Conservation (phyloP, 73 alveolate genomes). For the Tetrahymena elliotti region DNA sequence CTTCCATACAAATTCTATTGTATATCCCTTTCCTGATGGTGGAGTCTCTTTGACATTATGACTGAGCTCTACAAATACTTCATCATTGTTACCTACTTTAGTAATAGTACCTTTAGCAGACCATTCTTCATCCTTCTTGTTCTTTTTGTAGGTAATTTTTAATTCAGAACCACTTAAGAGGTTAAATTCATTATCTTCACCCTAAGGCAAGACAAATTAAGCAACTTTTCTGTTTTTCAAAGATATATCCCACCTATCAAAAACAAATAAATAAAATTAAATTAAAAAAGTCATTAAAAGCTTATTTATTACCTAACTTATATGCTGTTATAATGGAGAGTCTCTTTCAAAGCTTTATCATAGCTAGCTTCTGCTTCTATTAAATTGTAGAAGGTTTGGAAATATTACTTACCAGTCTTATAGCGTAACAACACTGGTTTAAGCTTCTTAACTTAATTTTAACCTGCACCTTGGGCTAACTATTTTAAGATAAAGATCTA, state of each 20-base stretch:
- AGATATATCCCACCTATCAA: constrained; percentile 33
- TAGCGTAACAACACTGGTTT: constrained; percentile 17
- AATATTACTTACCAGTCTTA: constrained; percentile 7
- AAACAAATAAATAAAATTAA: not conserved
- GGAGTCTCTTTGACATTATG: constrained; percentile 58
- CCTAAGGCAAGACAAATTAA: constrained; percentile 9
- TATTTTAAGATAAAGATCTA: not conserved
- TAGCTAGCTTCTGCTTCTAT: not conserved
- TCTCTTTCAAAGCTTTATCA: not conserved
- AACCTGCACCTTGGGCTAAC: constrained; percentile 4
- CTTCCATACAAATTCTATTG: constrained; percentile 96
- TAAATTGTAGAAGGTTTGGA: not conserved
- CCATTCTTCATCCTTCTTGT: constrained; percentile 34
- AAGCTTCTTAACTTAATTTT: constrained; percentile 1
- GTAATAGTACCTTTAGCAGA: constrained; percentile 85
- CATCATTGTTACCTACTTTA: constrained; percentile 88
- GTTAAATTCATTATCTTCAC: constrained; percentile 35
- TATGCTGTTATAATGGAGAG: not conserved
- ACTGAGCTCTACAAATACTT: constrained; percentile 79
- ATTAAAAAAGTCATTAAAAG: too few species aligned
- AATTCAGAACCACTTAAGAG: constrained; percentile 15
- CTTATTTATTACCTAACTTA: not conserved
- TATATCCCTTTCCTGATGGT: constrained; percentile 66
- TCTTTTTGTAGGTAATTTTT: constrained; percentile 3
- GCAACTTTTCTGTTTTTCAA: constrained; percentile 30